These are phyloP conservation scores for Nannizziopsis arthrosporioides DNA, from an alignment of 2,329 filamentous ascomycete species.

Conservation along the genomic window DNA sequence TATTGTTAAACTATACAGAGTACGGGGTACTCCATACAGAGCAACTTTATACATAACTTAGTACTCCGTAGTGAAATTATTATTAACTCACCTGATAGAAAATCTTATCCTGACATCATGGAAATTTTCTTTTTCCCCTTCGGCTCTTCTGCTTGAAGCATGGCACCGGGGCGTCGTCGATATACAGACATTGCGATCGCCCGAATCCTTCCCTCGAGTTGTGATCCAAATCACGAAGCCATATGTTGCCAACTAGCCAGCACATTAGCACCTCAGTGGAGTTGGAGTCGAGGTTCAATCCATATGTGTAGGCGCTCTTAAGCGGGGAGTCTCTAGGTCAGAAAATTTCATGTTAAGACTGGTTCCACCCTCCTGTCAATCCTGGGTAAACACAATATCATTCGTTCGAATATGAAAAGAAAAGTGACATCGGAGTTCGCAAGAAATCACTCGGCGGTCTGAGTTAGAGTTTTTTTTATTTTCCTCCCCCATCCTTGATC, in stretches of 20 bases:
- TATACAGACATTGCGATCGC: neutral
- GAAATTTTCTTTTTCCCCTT: too few relatives aligned
- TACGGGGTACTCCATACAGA: too few relatives aligned
- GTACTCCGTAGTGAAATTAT: too few relatives aligned
- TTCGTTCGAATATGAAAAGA: neutral
- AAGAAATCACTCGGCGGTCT: neutral
- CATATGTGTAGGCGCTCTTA: neutral
- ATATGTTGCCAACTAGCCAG: too few relatives aligned
- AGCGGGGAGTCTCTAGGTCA: slow-evolving; percentile 1
- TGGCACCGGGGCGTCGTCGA: neutral
- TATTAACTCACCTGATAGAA: too few relatives aligned
- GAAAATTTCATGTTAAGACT: neutral
- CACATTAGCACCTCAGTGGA: too few relatives aligned
- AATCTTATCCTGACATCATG: too few relatives aligned
- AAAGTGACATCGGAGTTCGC: neutral
- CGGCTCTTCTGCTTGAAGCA: too few relatives aligned
- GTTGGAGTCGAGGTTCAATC: neutral
- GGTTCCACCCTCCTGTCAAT: neutral
- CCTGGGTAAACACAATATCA: neutral
- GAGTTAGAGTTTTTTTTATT: slow-evolving; percentile 1
- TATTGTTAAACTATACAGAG: too few relatives aligned
- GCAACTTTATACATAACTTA: too few relatives aligned
- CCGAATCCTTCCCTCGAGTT: neutral
- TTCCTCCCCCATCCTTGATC: too few relatives aligned
- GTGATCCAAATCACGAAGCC: neutral